Evolutionary conservation across 192 early-diverging fungal species (phyloP), one percentile per base, ranked within the genome.

Genomic region (Coemansia sp.): DNA sequence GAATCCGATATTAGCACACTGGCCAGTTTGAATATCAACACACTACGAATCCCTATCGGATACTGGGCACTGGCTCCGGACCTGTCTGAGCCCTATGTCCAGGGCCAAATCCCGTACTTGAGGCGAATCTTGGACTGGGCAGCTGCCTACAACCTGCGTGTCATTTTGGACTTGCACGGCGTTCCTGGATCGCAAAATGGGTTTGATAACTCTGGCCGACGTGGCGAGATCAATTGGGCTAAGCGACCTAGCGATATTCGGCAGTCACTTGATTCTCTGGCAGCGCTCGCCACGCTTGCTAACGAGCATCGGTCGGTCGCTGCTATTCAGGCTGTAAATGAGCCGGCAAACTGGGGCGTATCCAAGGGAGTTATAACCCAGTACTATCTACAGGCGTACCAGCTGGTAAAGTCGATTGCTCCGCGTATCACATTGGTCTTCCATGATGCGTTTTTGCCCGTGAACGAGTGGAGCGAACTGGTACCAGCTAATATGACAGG

Each of bases 181-280:
- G 87, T 86, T 1, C 91, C 91, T 29, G 91, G 91, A 7, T 90
- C 88, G 24, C 91, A 92, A 62, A 92, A 92, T 66, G 89, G 89
- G 1, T 90, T 85, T 24, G 83, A 85, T 39, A 85, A 85, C 29
- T 81, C 78, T 4, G 83, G 83, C 11, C 66, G 56, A 19, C 74
- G 75, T 3, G 83, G 83, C 27, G 72, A 73, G 14, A 81, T 85
- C 48, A 46, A 19, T 19, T 85, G 83, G 83, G 54, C 74, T 36
- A 81, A 81, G 42, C 21, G 60, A 0, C 56, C 53, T 0, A 40
- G n/a, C 37, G 70, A 85, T 48, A 62, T 85, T 16, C 66, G 39
- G 39, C 53, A 61, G 27, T 69, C 83, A 7, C 62, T 81, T 6
- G 70, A 68, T 33, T 66, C 78, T 29, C 64, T 85, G 11, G 69